phyloP scores from a whole-genome alignment of 495 filamentous ascomycete genomes.

The Aspergillus egyptiacus region DNA sequence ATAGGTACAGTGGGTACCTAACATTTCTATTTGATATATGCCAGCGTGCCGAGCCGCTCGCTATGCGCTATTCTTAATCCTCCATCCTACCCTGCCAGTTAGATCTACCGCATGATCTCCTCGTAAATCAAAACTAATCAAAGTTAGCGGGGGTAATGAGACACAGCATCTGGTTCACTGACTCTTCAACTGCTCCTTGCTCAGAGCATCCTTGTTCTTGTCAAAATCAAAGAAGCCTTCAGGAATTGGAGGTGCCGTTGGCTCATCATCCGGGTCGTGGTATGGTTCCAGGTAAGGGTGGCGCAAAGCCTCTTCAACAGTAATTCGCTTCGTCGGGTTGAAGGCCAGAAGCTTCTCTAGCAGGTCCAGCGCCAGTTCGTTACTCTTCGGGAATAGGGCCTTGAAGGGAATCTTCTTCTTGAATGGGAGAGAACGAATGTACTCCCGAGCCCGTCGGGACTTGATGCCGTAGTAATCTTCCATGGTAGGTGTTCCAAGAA shows the following conservation, averaged over 20 bases:
- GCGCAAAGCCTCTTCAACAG: slow-evolving; percentile 92
- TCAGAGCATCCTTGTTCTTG: slow-evolving; percentile 97
- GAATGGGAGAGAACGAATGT: slow-evolving; percentile 98
- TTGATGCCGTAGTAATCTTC: slow-evolving; percentile 99
- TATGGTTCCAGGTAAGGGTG: slow-evolving; percentile 99
- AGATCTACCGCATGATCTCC: slow-evolving; percentile 90
- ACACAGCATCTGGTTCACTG: slow-evolving; percentile 23
- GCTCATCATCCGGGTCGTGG: slow-evolving; percentile 98
- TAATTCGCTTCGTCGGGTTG: slow-evolving; percentile 98
- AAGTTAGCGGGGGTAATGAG: slow-evolving; percentile 2
- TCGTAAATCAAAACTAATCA: slow-evolving; percentile 79
- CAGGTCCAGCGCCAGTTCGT: slow-evolving; percentile 85
- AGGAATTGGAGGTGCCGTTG: slow-evolving; percentile 90
- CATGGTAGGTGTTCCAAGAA: slow-evolving; percentile 98
- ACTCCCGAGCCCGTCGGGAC: slow-evolving; percentile 93
- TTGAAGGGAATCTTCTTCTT: slow-evolving; percentile 99
- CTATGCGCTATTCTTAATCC: background rate
- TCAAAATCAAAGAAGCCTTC: slow-evolving; percentile 99
- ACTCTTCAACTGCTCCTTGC: slow-evolving; percentile 96
- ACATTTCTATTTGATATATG: slow-evolving; percentile 20
- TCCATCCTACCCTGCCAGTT: background rate
- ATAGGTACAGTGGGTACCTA: slow-evolving; percentile 16
- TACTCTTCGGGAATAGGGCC: slow-evolving; percentile 94
- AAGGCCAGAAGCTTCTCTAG: slow-evolving; percentile 95
- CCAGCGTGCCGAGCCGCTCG: slow-evolving; percentile 7